Evolutionary conservation across 2,329 filamentous ascomycete genomes (phyloP), one percentile per base, ranked within the genome.

Genomic region (Fusarium metavorans): DNA sequence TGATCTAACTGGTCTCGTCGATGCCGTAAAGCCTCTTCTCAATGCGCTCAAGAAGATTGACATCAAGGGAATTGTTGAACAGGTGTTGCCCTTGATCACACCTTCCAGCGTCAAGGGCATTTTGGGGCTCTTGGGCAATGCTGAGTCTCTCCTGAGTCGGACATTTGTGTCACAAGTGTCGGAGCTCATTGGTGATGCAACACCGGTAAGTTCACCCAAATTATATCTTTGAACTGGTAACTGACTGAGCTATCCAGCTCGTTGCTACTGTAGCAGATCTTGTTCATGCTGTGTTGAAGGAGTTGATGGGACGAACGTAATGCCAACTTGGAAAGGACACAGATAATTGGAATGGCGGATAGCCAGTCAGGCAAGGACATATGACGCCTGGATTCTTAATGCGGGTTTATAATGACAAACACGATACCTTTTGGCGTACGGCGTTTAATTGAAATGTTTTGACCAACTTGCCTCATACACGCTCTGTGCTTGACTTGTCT

Each of bases 101-200:
- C 84, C 84, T 6, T 70, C 77, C 18, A 82, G 80, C 4, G 77
- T 85, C 34, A 82, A 82, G 74, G 81, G 80, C 32, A 74, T 86
- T 18, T 63, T 85, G 20, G 75, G 52, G 5, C 77, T 86, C 6
- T 70, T 86, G 6, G 79, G 76, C 30, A 85, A 86, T 35, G 85
- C 84, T 0, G 81, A 83, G 63, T 68, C 75, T 27, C 75, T 86
- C 16, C 72, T 86, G 8, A 83, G 80, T 6, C 72, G 80, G 32
- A 78, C 80, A 1, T 86, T 86, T 71, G 83, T 86, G 8, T 79
- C 81, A 23, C 83, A 86, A 70, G 85, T 84, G 41, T 80, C 80
- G 3, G 84, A 86, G 65, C 76, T 86, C 37, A 86, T 86, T 74
- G 74, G 74, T 48, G 74, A 76, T 30, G 74, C 74, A 18, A 77